Evolutionary conservation across 1,284 basidiomycete genomes (phyloP), one percentile per base, ranked within the genome.

Genomic region (Tylopilus sp.): DNA sequence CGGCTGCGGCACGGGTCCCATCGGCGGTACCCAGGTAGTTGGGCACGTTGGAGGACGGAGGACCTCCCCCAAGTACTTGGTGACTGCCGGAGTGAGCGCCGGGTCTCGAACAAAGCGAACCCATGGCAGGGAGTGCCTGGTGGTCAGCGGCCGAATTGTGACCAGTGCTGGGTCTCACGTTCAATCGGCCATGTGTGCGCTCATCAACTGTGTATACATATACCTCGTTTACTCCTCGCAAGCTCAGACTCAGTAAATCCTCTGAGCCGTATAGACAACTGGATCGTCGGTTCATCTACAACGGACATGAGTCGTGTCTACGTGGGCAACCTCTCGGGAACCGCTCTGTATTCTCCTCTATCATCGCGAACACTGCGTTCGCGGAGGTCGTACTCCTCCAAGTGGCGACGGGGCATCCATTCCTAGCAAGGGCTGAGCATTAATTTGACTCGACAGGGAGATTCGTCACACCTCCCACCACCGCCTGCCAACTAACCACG

Each of bases 401-500:
- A 66, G 52, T 76, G 75, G 57, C 77, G 71, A 57, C 75, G 76
- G 49, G 83, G 81, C 54, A 76, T 67, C 79, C 78, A 83, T 53
- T 79, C 74, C 83, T 86, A 46, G 48, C 39, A 44, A 55, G 17
- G 35, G 42, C 35, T 56, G 53, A 56, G 52, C 50, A 67, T 54
- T 50, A 56, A 59, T 57, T 57, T 54, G 39, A 54, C 54, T 51
- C 44, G 54, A 54, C 48, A 40, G 37, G 43, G 41, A 42, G 47
- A 57, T 45, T 40, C 37, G 70, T 36, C 79, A 65, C 57, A 88
- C 88, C 78, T 88, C 83, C 88, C 87, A 90, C 88, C 86, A 89
- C 57, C 81, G 73, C 57, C 76, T 75, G 52, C 77, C 77, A 54
- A 72, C 70, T 33, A 50, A 28, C 85, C 84, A 88, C 34, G 80